These are phyloP conservation scores for Talaromyces funiculosus DNA, from an alignment of 2,329 filamentous ascomycete genomes.

Conservation along the genomic window DNA sequence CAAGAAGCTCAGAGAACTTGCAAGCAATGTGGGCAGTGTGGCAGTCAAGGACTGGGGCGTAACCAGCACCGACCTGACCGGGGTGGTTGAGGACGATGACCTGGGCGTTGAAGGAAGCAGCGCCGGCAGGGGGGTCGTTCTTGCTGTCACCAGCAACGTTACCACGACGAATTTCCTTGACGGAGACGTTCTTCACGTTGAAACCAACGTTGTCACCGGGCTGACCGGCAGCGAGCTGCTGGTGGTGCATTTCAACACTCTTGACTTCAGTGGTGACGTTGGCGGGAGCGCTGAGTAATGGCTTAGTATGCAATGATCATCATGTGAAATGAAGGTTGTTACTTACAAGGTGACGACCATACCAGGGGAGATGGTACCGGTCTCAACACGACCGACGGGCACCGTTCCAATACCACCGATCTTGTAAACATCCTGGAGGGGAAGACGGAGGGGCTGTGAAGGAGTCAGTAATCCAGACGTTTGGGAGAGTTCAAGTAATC, in stretches of 20 bases:
- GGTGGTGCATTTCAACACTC: conserved; percentile 99
- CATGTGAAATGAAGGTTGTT: no score
- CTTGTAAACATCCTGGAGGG: conserved; percentile 99
- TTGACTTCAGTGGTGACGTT: conserved; percentile 99
- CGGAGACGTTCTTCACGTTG: conserved; percentile 99
- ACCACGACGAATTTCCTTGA: conserved; percentile 99
- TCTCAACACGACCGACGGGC: conserved; percentile 99
- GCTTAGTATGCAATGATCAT: not conserved
- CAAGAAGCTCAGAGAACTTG: conserved; percentile 98
- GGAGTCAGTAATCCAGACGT: not conserved
- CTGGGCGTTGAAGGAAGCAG: conserved; percentile 97
- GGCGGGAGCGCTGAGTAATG: conserved; percentile 61
- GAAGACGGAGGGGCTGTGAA: conserved; percentile 78
- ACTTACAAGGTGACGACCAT: conserved; percentile 76
- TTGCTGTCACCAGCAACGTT: conserved; percentile 99
- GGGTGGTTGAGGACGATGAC: conserved; percentile 99
- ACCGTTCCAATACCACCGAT: conserved; percentile 99
- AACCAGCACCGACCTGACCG: conserved; percentile 97
- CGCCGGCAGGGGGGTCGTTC: conserved; percentile 90
- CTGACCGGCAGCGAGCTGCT: conserved; percentile 90
- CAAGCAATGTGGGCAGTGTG: conserved; percentile 99
- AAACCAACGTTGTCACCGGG: conserved; percentile 99
- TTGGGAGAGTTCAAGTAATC: not conserved
- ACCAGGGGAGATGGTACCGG: conserved; percentile 82
- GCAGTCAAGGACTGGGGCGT: conserved; percentile 98